A percentile compares a stretch with the other conserved stretches of the same genome.
Conservation (phyloP, 176 grass and related monocot species). For the Lolium multiflorum region DNA sequence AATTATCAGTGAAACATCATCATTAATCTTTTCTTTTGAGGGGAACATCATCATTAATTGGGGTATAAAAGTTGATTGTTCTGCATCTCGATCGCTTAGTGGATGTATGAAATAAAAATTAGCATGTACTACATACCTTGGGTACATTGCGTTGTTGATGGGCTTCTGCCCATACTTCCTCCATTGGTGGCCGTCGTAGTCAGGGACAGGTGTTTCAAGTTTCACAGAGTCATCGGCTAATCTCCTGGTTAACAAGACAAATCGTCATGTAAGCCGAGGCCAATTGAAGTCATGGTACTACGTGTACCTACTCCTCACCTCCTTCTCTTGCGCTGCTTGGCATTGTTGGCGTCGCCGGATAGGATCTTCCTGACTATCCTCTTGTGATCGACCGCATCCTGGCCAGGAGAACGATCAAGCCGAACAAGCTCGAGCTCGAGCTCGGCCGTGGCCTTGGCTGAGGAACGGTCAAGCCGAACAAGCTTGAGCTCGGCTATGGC, state of each 20-base stretch:
- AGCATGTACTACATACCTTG: slow-evolving; percentile 17
- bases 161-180: slow-evolving; percentile 62
- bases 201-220: slow-evolving; percentile 39
- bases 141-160: slow-evolving; percentile 46
- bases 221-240: slow-evolving; percentile 30
- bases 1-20: not conserved
- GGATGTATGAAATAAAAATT: not conserved
- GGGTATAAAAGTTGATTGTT: not conserved
- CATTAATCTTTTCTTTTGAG: too few relatives aligned
- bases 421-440: too few relatives aligned
- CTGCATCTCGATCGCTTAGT: not conserved
- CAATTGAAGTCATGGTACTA: not conserved
- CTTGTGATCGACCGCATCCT: slow-evolving; percentile 31
- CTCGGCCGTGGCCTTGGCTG: too few relatives aligned
- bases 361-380: slow-evolving; percentile 32
- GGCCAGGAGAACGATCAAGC: not conserved
- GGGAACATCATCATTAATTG: too few relatives aligned
- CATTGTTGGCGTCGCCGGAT: not conserved
- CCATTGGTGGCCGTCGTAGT: slow-evolving; percentile 57
- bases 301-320: not conserved
- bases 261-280: too few relatives aligned
- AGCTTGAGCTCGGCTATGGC: slow-evolving; percentile 35
- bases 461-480: not conserved
- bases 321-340: slow-evolving; percentile 40
- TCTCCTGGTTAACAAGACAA: slow-evolving; percentile 17